Conservation (phyloP, 768 basidiomycete genomes). For the Rhodotorula kratochvilovae region DNA sequence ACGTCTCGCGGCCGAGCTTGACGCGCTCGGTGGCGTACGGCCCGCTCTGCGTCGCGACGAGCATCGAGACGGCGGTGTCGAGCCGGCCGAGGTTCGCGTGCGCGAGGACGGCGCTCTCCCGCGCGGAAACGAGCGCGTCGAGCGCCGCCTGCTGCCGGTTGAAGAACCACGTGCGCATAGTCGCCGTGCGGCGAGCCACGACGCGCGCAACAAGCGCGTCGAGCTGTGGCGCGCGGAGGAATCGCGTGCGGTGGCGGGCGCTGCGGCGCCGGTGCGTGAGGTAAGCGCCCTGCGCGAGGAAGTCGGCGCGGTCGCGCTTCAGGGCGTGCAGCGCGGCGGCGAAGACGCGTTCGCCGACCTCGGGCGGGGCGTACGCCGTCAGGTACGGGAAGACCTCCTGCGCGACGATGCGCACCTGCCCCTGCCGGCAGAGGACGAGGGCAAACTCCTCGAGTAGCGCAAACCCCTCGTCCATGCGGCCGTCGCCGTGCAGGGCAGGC, state of each 20-base stretch:
- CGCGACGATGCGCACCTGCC: conserved; percentile 13
- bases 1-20: neutral
- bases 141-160: neutral
- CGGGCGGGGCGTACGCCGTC: neutral
- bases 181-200: too few species aligned
- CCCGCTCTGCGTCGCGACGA: neutral
- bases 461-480: neutral
- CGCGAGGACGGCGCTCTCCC: neutral
- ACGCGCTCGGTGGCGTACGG: neutral
- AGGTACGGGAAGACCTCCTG: neutral
- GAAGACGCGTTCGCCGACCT: neutral
- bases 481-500: neutral
- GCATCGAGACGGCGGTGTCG: conserved; percentile 4
- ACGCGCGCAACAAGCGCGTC: neutral
- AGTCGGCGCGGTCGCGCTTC: neutral
- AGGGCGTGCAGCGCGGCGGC: neutral
- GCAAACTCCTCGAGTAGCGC: neutral
- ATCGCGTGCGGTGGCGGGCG: neutral
- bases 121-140: neutral
- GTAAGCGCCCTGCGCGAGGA: neutral
- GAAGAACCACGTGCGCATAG: neutral
- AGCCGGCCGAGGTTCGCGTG: neutral
- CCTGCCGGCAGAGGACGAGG: neutral
- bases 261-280: neutral
- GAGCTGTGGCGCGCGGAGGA: too few species aligned